Evolutionary conservation across 2,329 filamentous ascomycete species (phyloP).

Genomic region (Diaporthe sp.): DNA sequence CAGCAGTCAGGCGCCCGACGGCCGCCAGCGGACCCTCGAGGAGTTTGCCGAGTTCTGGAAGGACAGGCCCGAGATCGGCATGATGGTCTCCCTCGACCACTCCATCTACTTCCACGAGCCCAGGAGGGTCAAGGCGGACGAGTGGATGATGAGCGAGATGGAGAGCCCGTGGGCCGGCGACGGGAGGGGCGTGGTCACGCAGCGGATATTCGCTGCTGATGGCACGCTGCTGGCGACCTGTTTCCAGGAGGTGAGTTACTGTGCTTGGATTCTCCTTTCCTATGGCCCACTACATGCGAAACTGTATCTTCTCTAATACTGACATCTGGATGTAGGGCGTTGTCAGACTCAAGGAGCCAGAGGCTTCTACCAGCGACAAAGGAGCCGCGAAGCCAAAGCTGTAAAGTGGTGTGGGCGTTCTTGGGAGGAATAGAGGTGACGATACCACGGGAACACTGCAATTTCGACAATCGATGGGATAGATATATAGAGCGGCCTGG

Average conservation of each 20-base stretch:
- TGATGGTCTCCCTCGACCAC: slow-evolving; percentile 88
- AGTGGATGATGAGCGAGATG: slow-evolving; percentile 87
- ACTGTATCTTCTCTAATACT: not conserved
- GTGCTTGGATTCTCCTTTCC: not conserved
- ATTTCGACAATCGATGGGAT: not conserved
- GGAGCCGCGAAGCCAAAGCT: slow-evolving; percentile 33
- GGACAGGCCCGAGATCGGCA: slow-evolving; percentile 74
- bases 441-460: not conserved
- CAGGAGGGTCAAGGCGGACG: slow-evolving; percentile 68
- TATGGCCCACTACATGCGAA: too few species aligned
- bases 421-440: not conserved
- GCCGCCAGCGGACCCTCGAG: slow-evolving; percentile 48
- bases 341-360: slow-evolving; percentile 34
- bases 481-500: slow-evolving; percentile 1
- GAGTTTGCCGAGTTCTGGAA: slow-evolving; percentile 60
- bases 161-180: slow-evolving; percentile 85
- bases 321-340: slow-evolving; percentile 21
- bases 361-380: not conserved
- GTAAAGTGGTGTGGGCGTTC: not conserved
- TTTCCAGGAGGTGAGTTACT: slow-evolving; percentile 76
- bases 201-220: slow-evolving; percentile 79
- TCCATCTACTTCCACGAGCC: slow-evolving; percentile 77
- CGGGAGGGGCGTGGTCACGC: slow-evolving; percentile 80
- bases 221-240: slow-evolving; percentile 83
- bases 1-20: slow-evolving; percentile 38